Evolutionary conservation across 768 basidiomycete species (phyloP), one percentile per base, ranked within the genome.

Genomic region (Suillus lakei): DNA sequence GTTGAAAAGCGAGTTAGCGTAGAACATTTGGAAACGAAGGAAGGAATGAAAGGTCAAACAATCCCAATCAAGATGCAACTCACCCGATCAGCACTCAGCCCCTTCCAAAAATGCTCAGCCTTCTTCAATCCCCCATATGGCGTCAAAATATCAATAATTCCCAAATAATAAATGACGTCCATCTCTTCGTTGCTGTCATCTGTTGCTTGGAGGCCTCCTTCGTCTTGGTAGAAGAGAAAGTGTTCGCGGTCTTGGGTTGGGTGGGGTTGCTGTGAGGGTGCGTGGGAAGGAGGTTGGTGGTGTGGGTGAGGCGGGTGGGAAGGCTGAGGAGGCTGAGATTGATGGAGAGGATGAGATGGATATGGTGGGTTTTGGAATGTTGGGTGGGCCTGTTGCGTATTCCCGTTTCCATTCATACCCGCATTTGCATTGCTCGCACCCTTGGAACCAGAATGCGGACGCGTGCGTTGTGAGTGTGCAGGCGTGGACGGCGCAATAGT

Each of bases 221-320:
- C 98, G 73, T 99, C 96, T 71, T 96, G 94, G 74, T 98, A 98
- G 78, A 99, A 99, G 32, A 98, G 77, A 74, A 97, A 95, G 64
- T 93, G 86, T 30, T 85, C 77, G 39, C 86, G 77, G 39, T 77
- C 77, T 59, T 59, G 58, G 18, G 58, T 59, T 3, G 39, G 58
- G 18, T 59, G 26, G 38, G 56, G 38, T 26, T 58, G 60, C 3
- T 58, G 43, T 12, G 43, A 30, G 30, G 59, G n/a, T 54, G 18
- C 21, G n/a, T 44, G 5, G 12, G 53, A 21, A 32, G 53, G 53
- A 9, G 53, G 9, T 30, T 53, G 30, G 5, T 53, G 50, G 4
- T 28, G 48, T 32, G 32, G 32, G 34, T 34, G 34, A 5, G 34
- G 34, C 23, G 6, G n/a, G 23, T 48, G 21, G 21, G 43, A 21